A percentile compares a stretch with the other conserved stretches of the same genome.
Conservation (phyloP, 495 filamentous ascomycete species). For the Aspergillus taichungensis region DNA sequence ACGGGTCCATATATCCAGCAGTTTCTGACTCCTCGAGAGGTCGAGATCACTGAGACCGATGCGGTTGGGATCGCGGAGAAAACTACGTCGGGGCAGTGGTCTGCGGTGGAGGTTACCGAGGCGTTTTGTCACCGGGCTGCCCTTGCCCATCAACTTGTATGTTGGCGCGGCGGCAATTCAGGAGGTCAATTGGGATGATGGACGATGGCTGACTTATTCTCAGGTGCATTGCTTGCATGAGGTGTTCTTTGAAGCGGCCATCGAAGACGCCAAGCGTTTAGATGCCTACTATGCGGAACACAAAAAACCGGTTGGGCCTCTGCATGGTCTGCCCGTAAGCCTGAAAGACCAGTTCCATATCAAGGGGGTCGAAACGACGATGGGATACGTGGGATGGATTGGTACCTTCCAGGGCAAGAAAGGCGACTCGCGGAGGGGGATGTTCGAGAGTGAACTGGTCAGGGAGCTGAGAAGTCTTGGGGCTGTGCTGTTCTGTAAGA, state of each 20-base stretch:
- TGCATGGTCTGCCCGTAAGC: constrained; percentile 59
- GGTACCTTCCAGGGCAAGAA: constrained; percentile 42
- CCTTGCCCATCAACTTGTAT: constrained; percentile 48
- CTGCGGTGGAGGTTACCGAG: constrained; percentile 41
- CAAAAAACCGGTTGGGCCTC: constrained; percentile 41
- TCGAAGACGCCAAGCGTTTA: constrained; percentile 48
- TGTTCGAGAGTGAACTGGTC: constrained; percentile 43
- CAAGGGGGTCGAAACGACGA: constrained; percentile 53
- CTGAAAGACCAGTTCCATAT: constrained; percentile 68
- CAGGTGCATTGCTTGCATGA: constrained; percentile 55
- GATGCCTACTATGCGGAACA: constrained; percentile 47
- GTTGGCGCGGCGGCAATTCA: neutral
- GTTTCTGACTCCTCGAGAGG: constrained; percentile 44
- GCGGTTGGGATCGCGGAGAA: constrained; percentile 39
- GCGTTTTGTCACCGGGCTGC: constrained; percentile 51
- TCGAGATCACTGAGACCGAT: constrained; percentile 49
- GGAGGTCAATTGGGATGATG: neutral
- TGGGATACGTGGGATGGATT: constrained; percentile 51
- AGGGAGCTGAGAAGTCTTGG: constrained; percentile 46
- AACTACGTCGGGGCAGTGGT: constrained; percentile 38
- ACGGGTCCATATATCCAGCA: constrained; percentile 51
- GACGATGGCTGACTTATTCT: neutral
- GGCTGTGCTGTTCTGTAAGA: constrained; percentile 59
- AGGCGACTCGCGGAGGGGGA: constrained; percentile 26
- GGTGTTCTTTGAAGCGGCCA: constrained; percentile 52